Evolutionary conservation across 768 basidiomycete species (phyloP).

Genomic region (Imleria badia): DNA sequence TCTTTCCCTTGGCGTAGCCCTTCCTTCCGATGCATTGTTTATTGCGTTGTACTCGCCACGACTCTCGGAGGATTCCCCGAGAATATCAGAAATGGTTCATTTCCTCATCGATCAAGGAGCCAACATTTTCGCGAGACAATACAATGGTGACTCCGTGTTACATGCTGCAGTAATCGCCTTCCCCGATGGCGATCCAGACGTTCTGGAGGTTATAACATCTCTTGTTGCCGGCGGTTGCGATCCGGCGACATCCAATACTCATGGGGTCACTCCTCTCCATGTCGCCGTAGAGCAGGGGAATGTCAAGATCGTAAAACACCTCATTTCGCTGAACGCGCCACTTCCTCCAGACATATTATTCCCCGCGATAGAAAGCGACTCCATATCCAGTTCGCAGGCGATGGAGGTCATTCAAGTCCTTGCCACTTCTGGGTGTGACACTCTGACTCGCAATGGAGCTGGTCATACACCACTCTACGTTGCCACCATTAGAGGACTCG

Average conservation of each 20-base stretch:
- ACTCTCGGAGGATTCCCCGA: not conserved
- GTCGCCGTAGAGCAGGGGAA: not conserved
- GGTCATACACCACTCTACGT: not conserved
- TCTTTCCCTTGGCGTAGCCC: not conserved
- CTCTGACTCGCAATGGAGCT: not conserved
- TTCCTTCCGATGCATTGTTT: not conserved
- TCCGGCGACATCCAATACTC: not conserved
- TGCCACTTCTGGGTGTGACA: not conserved
- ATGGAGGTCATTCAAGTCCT: not conserved
- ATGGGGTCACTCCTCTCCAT: not conserved
- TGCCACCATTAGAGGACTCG: not conserved
- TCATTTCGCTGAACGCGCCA: not conserved
- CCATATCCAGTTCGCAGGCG: not conserved
- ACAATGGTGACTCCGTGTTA: not conserved
- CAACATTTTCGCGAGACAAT: not conserved
- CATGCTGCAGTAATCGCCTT: not conserved
- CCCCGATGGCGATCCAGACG: not conserved
- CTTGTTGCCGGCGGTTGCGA: not conserved
- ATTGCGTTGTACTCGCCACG: not conserved
- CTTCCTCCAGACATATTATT: not conserved
- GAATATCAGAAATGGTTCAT: not conserved
- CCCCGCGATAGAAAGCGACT: not conserved
- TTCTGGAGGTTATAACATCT: not conserved
- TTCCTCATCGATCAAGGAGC: not conserved
- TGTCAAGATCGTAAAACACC: not conserved